A percentile compares a stretch with the other conserved stretches of the same genome.
Conservation (phyloP, 1,284 basidiomycete genomes). For the Leccinum pallidistipes region DNA sequence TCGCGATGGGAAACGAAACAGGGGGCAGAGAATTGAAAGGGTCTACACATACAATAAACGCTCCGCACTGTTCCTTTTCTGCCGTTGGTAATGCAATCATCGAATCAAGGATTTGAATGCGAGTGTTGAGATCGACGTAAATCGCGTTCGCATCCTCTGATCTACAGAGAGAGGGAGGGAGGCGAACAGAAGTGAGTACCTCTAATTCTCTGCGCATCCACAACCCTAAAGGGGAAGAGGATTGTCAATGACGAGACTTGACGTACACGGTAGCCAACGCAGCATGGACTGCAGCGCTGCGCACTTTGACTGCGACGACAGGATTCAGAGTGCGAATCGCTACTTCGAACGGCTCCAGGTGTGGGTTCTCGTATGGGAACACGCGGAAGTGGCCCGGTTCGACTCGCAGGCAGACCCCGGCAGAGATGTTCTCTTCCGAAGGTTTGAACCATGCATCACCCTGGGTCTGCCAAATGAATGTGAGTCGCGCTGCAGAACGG, state of each 20-base stretch:
- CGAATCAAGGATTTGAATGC: constrained; percentile 70
- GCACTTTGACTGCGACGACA: constrained; percentile 78
- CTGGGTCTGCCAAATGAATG: constrained; percentile 40
- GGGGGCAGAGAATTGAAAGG: neutral
- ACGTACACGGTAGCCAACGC: constrained; percentile 63
- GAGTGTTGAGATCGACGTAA: constrained; percentile 67
- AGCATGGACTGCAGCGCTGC: constrained; percentile 77
- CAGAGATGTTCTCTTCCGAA: constrained; percentile 48
- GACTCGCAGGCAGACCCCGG: constrained; percentile 64
- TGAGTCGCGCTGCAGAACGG: neutral
- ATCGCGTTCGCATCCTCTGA: constrained; percentile 47
- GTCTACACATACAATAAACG: constrained; percentile 61
- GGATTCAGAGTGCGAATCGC: constrained; percentile 75
- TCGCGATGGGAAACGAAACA: neutral
- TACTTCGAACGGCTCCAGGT: constrained; percentile 66
- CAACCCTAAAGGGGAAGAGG: neutral
- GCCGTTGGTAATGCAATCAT: constrained; percentile 69
- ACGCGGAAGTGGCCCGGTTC: constrained; percentile 64
- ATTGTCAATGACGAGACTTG: neutral
- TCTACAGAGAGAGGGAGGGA: constrained; percentile 33
- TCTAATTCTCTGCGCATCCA: neutral
- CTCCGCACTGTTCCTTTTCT: constrained; percentile 84
- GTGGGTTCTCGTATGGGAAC: constrained; percentile 71
- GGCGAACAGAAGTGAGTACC: neutral
- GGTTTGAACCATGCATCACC: constrained; percentile 56